A percentile compares a stretch with the other conserved stretches of the same genome.
These are phyloP conservation scores for Bryoerythrophyllum caledonicum DNA, from an alignment of 225 moss, liverwort and hornwort genomes.

Conservation along the genomic window DNA sequence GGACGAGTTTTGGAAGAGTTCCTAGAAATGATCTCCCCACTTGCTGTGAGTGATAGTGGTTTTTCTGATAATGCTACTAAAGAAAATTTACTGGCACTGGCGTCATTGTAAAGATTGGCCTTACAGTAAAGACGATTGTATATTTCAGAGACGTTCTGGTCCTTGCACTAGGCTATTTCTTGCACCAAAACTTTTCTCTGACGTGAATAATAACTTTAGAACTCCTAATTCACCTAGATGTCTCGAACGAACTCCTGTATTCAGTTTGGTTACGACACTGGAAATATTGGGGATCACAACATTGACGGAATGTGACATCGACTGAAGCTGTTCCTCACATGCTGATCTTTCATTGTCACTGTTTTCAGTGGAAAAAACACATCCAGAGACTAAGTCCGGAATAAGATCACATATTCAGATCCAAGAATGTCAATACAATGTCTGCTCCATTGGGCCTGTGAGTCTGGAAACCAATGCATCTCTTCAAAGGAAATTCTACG, in stretches of 20 bases:
- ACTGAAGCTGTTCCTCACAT: not conserved
- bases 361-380: not conserved
- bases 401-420: too few relatives aligned
- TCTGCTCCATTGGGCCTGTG: too few relatives aligned
- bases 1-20: constrained; percentile 19
- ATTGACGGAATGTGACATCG: too few relatives aligned
- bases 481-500: not conserved
- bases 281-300: too few relatives aligned
- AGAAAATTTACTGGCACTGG: constrained; percentile 9
- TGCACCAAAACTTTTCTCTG: not conserved
- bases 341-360: not conserved
- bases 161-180: not conserved
- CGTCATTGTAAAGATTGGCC: constrained; percentile 9
- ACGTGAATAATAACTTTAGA: not conserved
- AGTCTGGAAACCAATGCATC: not conserved
- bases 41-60: constrained; percentile 5
- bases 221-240: not conserved
- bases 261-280: not conserved
- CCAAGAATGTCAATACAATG: too few relatives aligned
- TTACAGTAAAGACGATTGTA: constrained; percentile 18
- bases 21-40: not conserved
- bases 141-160: constrained; percentile 22
- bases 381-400: too few relatives aligned
- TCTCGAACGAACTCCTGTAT: not conserved
- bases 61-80: not conserved